phyloP scores from a whole-genome alignment of 2,329 filamentous ascomycete species.

The Parastagonospora nodorum region DNA sequence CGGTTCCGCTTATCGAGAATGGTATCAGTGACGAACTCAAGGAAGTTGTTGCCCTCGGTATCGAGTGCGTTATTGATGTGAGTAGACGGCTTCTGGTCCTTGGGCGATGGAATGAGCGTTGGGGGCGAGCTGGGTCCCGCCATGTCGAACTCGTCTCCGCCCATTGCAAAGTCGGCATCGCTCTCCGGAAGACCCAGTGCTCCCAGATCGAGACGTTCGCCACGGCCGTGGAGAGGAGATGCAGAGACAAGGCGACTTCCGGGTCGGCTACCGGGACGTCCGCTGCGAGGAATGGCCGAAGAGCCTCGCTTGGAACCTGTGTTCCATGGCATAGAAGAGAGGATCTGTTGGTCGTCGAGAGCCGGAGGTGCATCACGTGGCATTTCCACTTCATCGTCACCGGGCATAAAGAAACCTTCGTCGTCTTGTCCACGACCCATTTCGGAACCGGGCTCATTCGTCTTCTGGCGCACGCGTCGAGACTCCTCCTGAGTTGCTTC shows the following conservation, averaged over 20 bases:
- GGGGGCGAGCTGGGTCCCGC: constrained; percentile 27
- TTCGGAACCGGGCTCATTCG: constrained; percentile 37
- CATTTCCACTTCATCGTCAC: constrained; percentile 63
- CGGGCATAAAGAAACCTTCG: constrained; percentile 33
- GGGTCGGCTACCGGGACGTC: constrained; percentile 48
- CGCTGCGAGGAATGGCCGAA: constrained; percentile 46
- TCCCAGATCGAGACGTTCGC: constrained; percentile 35
- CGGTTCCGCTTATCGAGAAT: constrained; percentile 45
- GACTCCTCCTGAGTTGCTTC: constrained; percentile 39
- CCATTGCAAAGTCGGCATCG: constrained; percentile 31
- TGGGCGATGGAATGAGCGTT: constrained; percentile 5
- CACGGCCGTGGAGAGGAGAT: constrained; percentile 65
- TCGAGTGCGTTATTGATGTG: constrained; percentile 60
- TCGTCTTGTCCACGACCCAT: constrained; percentile 44
- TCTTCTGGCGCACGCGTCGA: constrained; percentile 41
- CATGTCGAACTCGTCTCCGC: constrained; percentile 23
- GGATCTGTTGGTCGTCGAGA: constrained; percentile 70
- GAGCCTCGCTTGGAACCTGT: constrained; percentile 61
- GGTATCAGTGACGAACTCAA: constrained; percentile 60
- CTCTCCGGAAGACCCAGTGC: constrained; percentile 35
- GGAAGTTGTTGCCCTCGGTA: constrained; percentile 65
- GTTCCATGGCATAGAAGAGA: constrained; percentile 73
- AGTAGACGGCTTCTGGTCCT: constrained; percentile 22
- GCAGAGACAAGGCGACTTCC: constrained; percentile 62
- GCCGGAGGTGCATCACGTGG: constrained; percentile 70